Conservation (phyloP, 495 filamentous ascomycete species). For the Penicillium samsonianum region DNA sequence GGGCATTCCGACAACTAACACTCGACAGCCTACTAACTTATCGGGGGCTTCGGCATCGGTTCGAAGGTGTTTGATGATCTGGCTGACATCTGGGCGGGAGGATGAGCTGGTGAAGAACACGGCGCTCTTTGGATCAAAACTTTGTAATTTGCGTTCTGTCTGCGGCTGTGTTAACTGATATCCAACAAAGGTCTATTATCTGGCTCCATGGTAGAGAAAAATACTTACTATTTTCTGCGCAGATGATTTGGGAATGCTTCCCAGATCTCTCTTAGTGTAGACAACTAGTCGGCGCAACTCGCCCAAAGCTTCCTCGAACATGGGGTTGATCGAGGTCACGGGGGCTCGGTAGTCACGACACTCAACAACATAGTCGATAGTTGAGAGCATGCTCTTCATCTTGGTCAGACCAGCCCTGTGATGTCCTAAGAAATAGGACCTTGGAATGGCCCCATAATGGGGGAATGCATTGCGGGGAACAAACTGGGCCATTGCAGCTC, state of each 20-base stretch:
- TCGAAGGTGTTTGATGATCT: constrained; percentile 59
- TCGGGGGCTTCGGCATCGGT: constrained; percentile 45
- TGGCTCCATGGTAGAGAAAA: not conserved
- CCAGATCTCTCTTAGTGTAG: constrained; percentile 89
- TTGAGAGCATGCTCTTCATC: constrained; percentile 81
- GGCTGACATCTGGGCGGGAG: constrained; percentile 48
- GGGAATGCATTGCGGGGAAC: constrained; percentile 73
- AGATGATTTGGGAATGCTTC: constrained; percentile 38
- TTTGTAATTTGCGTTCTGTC: constrained; percentile 51
- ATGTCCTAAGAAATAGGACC: constrained; percentile 97
- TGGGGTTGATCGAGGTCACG: constrained; percentile 82
- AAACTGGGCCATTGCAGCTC: constrained; percentile 52
- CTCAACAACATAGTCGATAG: constrained; percentile 87
- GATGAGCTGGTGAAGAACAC: constrained; percentile 66
- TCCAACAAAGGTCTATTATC: not conserved
- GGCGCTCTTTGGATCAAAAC: constrained; percentile 57
- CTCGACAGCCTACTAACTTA: constrained; percentile 68
- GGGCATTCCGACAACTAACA: constrained; percentile 94
- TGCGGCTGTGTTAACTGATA: constrained; percentile 17
- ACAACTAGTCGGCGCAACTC: constrained; percentile 74
- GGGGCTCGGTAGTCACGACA: constrained; percentile 93
- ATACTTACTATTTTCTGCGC: constrained; percentile 33
- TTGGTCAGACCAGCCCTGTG: constrained; percentile 78
- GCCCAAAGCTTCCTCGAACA: constrained; percentile 78
- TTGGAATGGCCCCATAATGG: constrained; percentile 66